Percentiles rank a stretch among this genome's conserved stretches.
These are phyloP conservation scores for Aspergillus carlsbadensis DNA, from an alignment of 495 filamentous ascomycete genomes.

Conservation along the genomic window DNA sequence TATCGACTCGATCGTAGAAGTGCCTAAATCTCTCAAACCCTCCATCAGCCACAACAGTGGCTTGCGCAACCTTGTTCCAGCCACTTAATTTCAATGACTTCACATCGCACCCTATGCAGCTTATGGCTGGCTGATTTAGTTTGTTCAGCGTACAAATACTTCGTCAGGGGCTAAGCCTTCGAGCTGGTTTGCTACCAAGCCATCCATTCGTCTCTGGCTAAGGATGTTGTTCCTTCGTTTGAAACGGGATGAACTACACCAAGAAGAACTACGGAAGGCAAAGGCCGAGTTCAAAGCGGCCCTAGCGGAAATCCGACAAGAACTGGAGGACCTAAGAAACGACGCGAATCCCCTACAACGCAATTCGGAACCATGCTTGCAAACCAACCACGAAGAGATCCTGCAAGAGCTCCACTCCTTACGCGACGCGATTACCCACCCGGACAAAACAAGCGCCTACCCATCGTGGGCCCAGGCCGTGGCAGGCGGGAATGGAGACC, in stretches of 20 bases:
- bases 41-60: no score
- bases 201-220: no score
- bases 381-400: background rate
- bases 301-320: background rate
- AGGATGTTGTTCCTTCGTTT: no score
- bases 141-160: no score
- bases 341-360: background rate
- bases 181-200: no score
- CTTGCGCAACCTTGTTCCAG: no score
- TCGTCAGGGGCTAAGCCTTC: no score
- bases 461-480: background rate
- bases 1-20: no score
- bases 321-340: background rate
- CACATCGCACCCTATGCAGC: no score
- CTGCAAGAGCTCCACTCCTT: background rate
- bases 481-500: background rate
- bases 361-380: background rate
- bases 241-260: background rate
- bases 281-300: background rate
- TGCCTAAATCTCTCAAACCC: no score
- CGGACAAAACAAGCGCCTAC: background rate
- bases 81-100: no score
- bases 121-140: no score
- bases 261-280: background rate
- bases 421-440: background rate